phyloP scores from a whole-genome alignment of 1,139 yeast species.

The Nakaseomyces uthaithaninus region DNA sequence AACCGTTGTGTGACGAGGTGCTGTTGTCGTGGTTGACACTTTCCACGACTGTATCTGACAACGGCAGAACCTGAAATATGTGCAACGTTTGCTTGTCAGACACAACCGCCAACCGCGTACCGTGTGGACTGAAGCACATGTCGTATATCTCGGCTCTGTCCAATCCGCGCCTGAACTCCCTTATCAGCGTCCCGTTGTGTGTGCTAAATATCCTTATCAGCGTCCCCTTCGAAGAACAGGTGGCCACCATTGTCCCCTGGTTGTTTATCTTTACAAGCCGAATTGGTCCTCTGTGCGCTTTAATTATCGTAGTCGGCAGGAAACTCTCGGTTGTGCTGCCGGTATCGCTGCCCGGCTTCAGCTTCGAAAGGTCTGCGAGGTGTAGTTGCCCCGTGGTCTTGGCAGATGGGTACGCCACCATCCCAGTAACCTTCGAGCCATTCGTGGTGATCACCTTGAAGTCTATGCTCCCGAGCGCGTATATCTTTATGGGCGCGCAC shows the following conservation, averaged over 20 bases:
- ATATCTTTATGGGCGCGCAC: conserved; percentile 41
- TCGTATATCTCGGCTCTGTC: conserved; percentile 77
- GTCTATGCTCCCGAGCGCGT: conserved; percentile 22
- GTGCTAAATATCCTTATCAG: conserved; percentile 73
- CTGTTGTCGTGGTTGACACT: conserved; percentile 9
- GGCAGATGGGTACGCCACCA: conserved; percentile 24
- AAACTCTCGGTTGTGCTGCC: conserved; percentile 43
- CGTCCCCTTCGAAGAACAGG: conserved; percentile 85
- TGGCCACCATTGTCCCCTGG: conserved; percentile 74
- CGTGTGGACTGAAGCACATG: conserved; percentile 75
- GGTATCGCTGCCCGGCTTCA: conserved; percentile 53
- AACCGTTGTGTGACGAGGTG: background rate
- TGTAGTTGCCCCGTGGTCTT: conserved; percentile 61
- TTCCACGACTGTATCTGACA: conserved; percentile 8
- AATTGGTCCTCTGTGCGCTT: conserved; percentile 72
- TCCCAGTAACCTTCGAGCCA: conserved; percentile 12
- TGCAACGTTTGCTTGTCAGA: conserved; percentile 88
- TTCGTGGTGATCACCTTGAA: conserved; percentile 14
- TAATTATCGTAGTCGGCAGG: conserved; percentile 41
- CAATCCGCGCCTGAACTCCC: conserved; percentile 81
- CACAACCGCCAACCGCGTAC: conserved; percentile 68
- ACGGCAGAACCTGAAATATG: conserved; percentile 48
- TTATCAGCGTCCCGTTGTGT: conserved; percentile 59
- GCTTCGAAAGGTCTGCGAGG: conserved; percentile 59
- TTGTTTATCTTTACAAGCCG: conserved; percentile 60